Percentiles rank a stretch among this genome's conserved stretches.
Conservation (phyloP, 495 filamentous ascomycete species). For the Penicillium waksmanii region DNA sequence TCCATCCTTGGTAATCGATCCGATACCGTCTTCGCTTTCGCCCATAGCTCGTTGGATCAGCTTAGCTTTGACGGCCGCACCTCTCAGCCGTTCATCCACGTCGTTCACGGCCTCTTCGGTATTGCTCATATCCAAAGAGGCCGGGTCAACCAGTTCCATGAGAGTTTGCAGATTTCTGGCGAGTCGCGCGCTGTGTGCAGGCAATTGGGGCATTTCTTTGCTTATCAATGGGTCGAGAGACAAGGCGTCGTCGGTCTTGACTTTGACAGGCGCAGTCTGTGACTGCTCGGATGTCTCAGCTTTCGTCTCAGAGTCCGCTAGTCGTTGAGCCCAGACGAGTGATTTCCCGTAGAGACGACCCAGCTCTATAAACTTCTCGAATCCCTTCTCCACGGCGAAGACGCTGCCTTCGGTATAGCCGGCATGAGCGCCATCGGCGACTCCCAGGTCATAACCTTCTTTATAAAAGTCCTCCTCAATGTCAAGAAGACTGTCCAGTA, state of each 20-base stretch:
- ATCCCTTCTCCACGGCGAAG: constrained; percentile 91
- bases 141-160: constrained; percentile 75
- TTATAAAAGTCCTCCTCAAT: constrained; percentile 86
- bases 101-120: constrained; percentile 83
- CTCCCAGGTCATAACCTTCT: constrained; percentile 78
- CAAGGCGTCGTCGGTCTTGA: constrained; percentile 22
- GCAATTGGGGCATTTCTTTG: constrained; percentile 51
- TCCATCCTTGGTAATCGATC: constrained; percentile 31
- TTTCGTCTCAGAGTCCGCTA: constrained; percentile 36
- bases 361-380: constrained; percentile 82
- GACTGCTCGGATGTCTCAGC: constrained; percentile 17
- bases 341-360: constrained; percentile 82
- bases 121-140: constrained; percentile 76
- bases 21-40: constrained; percentile 48
- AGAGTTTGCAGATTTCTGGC: constrained; percentile 72
- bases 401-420: constrained; percentile 86
- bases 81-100: constrained; percentile 81
- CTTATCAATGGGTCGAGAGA: constrained; percentile 37
- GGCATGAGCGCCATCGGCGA: constrained; percentile 74
- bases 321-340: constrained; percentile 74
- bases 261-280: constrained; percentile 10
- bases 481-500: constrained; percentile 72
- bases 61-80: constrained; percentile 77
- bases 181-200: constrained; percentile 62
- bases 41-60: constrained; percentile 76